Base-by-base conservation (phyloP, 1,284 basidiomycete genomes). In the Melampsora occidentalis region DNA sequence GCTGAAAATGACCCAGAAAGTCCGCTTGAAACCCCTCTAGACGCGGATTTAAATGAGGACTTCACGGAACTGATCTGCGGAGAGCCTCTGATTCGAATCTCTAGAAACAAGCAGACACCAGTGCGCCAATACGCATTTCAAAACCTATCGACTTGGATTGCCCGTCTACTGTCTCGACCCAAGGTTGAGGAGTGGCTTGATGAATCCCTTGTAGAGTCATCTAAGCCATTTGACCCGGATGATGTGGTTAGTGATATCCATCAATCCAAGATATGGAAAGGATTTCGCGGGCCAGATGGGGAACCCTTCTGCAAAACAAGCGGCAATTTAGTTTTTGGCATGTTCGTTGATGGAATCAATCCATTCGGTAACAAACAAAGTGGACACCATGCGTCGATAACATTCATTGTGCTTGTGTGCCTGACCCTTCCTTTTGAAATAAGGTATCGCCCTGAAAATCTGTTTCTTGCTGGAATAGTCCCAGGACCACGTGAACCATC, bases 381-480 rank as follows among this genome's bases (percentile, higher is more conserved):
- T 25, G 25, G 70, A 63, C 62, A 64, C 12, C 33, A 71, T 49
- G 35, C 18, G 22, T 31, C n/a, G 0, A 71, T 71, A 9, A 71
- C 70, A 9, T 64, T 71, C 14, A 64, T 71, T 5, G 35, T 71
- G 16, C 42, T 71, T 39, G 39, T 64, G 2, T 71, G 35, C 33
- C 35, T 46, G 16, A 49, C 46, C 9, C 25, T 49, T 6, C 85
- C 84, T 5, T 78, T 79, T 0, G 42, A 78, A 2, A 35, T 83
- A 16, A 81, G 84, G 0, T 70, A 59, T 73, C 78, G 80, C 16
- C 63, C 78, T 1, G 82, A 85, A 68, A 84, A 85, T 61, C 78
- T 85, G 18, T 85, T 80, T 69, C 79, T 85, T 18, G 82, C 81
- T 10, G 83, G 83, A 2, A 78, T 85, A 9, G 82, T 81, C 82